Conservation (phyloP, 257 asterid genomes). For the Capsicum chinense region DNA sequence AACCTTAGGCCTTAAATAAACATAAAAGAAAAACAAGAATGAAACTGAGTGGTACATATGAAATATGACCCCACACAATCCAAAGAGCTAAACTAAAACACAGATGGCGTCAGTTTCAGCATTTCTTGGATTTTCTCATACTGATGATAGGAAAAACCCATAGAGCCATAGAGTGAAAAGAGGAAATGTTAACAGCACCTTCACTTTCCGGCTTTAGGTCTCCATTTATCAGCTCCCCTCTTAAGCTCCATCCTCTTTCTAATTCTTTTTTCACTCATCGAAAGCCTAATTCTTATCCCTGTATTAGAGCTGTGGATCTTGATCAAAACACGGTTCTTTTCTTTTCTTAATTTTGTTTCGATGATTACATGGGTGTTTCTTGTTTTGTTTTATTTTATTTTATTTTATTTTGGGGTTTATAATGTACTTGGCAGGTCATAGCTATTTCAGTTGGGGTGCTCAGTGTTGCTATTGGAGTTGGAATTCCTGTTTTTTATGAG, state of each 20-base stretch:
- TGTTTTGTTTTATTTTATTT: neutral
- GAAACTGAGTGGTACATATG: slow-evolving; percentile 38
- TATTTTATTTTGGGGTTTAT: neutral
- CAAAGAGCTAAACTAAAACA: slow-evolving; percentile 31
- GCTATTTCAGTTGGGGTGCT: slow-evolving; percentile 85
- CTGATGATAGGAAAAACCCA: neutral
- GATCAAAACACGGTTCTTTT: slow-evolving; percentile 79
- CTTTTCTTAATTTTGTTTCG: neutral
- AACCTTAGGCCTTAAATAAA: too few relatives aligned
- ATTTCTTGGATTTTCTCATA: slow-evolving; percentile 11
- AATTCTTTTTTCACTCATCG: slow-evolving; percentile 45
- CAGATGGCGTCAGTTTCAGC: neutral
- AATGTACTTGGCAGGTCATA: slow-evolving; percentile 53
- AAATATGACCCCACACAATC: slow-evolving; percentile 48
- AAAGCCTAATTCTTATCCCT: slow-evolving; percentile 60
- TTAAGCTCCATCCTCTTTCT: slow-evolving; percentile 42
- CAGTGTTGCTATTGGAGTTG: slow-evolving; percentile 88
- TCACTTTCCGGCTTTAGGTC: slow-evolving; percentile 62
- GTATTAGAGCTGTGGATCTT: slow-evolving; percentile 80
- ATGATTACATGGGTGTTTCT: neutral
- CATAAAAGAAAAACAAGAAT: too few relatives aligned
- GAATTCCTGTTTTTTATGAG: slow-evolving; percentile 91
- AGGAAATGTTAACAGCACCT: slow-evolving; percentile 56
- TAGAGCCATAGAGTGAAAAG: too few relatives aligned
- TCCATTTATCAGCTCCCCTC: slow-evolving; percentile 64